These are phyloP conservation scores for Sarcodon aspratus DNA, from an alignment of 768 basidiomycete species.

Conservation along the genomic window DNA sequence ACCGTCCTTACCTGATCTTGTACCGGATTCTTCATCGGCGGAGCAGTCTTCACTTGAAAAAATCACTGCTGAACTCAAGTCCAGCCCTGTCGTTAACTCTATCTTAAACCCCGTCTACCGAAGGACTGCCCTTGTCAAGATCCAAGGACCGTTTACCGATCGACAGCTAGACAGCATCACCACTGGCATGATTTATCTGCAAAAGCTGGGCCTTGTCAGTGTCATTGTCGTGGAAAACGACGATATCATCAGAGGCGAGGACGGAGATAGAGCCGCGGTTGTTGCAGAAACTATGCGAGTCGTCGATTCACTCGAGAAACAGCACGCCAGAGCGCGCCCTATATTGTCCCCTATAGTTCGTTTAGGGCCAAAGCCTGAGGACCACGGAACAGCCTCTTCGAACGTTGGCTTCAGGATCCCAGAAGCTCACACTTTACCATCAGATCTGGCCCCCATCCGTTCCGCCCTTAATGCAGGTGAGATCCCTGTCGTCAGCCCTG, in stretches of 20 bases:
- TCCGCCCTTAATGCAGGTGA: constrained; percentile 88
- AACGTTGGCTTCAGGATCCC: constrained; percentile 29
- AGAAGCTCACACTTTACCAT: constrained; percentile 70
- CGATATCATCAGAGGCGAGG: constrained; percentile 52
- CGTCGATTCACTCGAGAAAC: constrained; percentile 69
- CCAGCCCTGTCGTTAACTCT: constrained; percentile 52
- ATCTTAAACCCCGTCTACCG: constrained; percentile 76
- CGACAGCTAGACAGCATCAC: constrained; percentile 90
- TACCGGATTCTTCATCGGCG: constrained; percentile 17
- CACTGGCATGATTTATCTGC: constrained; percentile 87
- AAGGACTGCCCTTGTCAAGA: constrained; percentile 89
- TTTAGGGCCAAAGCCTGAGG: constrained; percentile 56
- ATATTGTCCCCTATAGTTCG: constrained; percentile 80
- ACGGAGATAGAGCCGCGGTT: constrained; percentile 54
- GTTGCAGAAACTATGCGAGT: constrained; percentile 81
- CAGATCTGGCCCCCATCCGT: constrained; percentile 75
- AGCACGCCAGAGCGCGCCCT: constrained; percentile 82
- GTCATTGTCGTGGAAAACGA: constrained; percentile 95
- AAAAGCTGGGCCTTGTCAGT: constrained; percentile 90
- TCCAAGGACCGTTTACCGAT: constrained; percentile 88
- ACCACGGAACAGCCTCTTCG: constrained; percentile 21
- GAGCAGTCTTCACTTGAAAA: constrained; percentile 8
- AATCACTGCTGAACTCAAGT: constrained; percentile 3
- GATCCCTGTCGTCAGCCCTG: constrained; percentile 90
- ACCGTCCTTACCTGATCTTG: constrained; percentile 16